A percentile compares a stretch with the other conserved stretches of the same genome.
phyloP scores from a whole-genome alignment of 176 grass and related monocot genomes.

The Puccinellia tenuiflora region DNA sequence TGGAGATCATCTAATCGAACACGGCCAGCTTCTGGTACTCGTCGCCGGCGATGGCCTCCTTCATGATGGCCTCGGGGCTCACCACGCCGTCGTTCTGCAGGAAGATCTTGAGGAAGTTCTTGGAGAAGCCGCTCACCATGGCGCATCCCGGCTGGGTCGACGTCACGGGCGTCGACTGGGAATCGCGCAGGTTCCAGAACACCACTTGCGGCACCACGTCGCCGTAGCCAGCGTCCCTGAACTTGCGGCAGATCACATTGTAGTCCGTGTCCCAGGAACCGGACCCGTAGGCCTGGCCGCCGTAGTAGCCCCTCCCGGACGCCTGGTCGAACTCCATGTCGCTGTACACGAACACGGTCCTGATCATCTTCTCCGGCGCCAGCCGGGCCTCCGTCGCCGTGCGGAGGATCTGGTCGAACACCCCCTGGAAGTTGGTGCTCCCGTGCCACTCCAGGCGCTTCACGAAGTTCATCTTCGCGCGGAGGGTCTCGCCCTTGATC shows the following conservation, averaged over 20 bases:
- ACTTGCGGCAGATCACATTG: background rate
- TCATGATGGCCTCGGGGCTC: background rate
- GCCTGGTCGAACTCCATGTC: conserved; percentile 67
- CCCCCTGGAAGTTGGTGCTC: background rate
- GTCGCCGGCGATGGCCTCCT: conserved; percentile 1
- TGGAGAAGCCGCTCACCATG: conserved; percentile 51
- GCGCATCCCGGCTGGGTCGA: conserved; percentile 34
- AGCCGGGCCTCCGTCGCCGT: background rate
- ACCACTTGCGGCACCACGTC: background rate
- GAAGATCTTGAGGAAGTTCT: conserved; percentile 53
- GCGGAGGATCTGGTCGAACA: background rate
- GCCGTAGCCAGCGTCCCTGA: background rate
- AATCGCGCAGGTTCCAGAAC: background rate
- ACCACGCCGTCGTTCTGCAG: conserved; percentile 22
- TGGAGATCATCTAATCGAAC: background rate
- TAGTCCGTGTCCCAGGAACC: background rate
- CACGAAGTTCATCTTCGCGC: background rate
- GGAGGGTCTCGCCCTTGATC: background rate
- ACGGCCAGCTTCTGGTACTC: conserved; percentile 5
- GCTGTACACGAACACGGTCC: conserved; percentile 51
- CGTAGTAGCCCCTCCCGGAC: background rate
- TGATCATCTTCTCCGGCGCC: conserved; percentile 9
- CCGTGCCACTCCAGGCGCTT: background rate
- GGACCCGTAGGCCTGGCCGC: background rate
- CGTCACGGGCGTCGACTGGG: conserved; percentile 1